Conservation (phyloP, 345 rosid species). For the Rhizophora mangle region DNA sequence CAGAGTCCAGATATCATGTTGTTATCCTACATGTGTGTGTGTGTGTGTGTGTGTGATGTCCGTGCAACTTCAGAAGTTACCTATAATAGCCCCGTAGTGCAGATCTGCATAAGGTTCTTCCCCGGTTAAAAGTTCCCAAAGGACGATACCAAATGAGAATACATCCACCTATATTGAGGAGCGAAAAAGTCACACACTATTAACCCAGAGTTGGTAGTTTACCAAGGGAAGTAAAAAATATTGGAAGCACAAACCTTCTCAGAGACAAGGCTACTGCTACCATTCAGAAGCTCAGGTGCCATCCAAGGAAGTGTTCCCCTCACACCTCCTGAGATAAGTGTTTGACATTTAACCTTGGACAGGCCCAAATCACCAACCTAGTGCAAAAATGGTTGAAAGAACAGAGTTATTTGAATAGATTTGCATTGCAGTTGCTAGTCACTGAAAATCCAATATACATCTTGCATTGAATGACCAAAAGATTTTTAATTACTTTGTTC, state of each 20-base stretch:
- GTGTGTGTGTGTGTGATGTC: background rate
- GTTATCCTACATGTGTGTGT: background rate
- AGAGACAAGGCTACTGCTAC: conserved; percentile 61
- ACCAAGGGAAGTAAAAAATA: background rate
- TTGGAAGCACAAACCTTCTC: conserved; percentile 41
- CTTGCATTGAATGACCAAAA: too few species aligned
- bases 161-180: conserved; percentile 49
- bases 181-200: background rate
- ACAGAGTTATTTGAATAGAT: background rate
- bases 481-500: too few species aligned
- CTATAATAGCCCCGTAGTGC: conserved; percentile 72
- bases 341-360: conserved; percentile 62
- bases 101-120: conserved; percentile 69
- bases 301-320: conserved; percentile 73
- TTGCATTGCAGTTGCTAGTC: background rate
- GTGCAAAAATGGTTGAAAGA: conserved; percentile 14
- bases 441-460: background rate
- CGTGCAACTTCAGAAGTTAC: conserved; percentile 17
- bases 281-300: conserved; percentile 67
- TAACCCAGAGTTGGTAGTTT: background rate
- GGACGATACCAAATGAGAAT: conserved; percentile 62
- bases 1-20: background rate
- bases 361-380: conserved; percentile 69
- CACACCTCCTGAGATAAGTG: conserved; percentile 64
- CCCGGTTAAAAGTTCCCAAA: conserved; percentile 71